Conservation (phyloP, 2,329 filamentous ascomycete genomes). For the Colletotrichum godetiae region DNA sequence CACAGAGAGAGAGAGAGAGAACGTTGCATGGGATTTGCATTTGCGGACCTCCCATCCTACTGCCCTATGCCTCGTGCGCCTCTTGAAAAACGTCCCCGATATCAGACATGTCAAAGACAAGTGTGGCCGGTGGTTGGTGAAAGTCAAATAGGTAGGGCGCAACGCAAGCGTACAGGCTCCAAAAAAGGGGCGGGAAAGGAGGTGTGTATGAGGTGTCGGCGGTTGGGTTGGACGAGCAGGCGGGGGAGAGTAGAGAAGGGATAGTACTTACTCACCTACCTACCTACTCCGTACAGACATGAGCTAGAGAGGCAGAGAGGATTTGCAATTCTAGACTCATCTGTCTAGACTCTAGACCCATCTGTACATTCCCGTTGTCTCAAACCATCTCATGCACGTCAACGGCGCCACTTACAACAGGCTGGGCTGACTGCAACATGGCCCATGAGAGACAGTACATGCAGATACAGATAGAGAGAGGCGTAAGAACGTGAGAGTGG, state of each 20-base stretch:
- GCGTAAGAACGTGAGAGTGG: not conserved
- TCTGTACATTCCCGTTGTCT: slow-evolving; percentile 12
- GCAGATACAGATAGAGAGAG: not conserved
- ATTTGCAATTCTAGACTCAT: slow-evolving; percentile 4
- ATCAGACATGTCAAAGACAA: not conserved
- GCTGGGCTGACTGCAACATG: not conserved
- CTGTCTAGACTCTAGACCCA: not conserved
- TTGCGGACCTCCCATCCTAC: not conserved
- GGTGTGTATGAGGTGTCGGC: too few species aligned
- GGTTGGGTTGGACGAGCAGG: not conserved
- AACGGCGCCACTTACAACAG: slow-evolving; percentile 7
- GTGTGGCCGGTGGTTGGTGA: not conserved
- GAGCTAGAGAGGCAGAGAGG: not conserved
- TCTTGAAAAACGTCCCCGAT: not conserved
- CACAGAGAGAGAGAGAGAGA: not conserved
- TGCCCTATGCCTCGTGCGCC: not conserved
- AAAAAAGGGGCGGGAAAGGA: not conserved
- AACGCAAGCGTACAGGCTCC: not conserved
- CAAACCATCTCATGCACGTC: slow-evolving; percentile 9
- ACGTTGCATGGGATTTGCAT: not conserved
- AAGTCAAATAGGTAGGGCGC: too few species aligned
- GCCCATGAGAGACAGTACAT: not conserved
- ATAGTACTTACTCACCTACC: too few species aligned
- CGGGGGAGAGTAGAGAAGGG: not conserved
- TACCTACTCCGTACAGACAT: not conserved